These are phyloP conservation scores for Coemansia sp. DNA, from an alignment of 192 early-diverging fungal genomes.

Conservation along the genomic window DNA sequence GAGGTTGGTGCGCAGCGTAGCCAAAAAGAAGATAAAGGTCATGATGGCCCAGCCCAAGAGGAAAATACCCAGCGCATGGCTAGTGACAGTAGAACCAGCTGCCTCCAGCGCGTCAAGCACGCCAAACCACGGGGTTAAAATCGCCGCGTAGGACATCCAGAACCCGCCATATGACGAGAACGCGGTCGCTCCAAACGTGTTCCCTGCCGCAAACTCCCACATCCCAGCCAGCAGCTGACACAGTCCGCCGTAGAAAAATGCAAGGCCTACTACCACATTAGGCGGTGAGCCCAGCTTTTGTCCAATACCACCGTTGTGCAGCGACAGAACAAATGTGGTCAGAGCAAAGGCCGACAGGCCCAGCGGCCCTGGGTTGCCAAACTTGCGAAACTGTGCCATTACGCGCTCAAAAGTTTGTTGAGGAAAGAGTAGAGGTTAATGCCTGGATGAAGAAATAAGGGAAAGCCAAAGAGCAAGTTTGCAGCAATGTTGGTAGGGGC, in stretches of 20 bases:
- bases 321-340: conserved; percentile 62
- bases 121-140: conserved; percentile 57
- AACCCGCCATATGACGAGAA: conserved; percentile 68
- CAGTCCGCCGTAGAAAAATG: conserved; percentile 72
- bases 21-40: conserved; percentile 65
- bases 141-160: conserved; percentile 61
- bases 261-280: conserved; percentile 59
- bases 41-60: conserved; percentile 65
- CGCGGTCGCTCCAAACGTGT: conserved; percentile 80
- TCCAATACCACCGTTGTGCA: conserved; percentile 66
- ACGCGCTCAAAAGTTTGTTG: neutral
- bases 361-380: conserved; percentile 54
- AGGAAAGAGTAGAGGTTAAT: neutral
- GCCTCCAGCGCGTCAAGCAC: conserved; percentile 38
- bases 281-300: conserved; percentile 52
- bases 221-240: conserved; percentile 74
- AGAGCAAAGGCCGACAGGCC: conserved; percentile 54
- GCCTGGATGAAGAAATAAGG: neutral
- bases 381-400: conserved; percentile 41
- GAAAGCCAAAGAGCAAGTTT: neutral
- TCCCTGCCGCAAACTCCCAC: conserved; percentile 76
- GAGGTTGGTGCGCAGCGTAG: conserved; percentile 59
- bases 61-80: conserved; percentile 59
- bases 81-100: conserved; percentile 30
- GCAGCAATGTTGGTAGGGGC: too few species aligned